phyloP scores from a whole-genome alignment of 441 rosid species.

The Populus hybrid region DNA sequence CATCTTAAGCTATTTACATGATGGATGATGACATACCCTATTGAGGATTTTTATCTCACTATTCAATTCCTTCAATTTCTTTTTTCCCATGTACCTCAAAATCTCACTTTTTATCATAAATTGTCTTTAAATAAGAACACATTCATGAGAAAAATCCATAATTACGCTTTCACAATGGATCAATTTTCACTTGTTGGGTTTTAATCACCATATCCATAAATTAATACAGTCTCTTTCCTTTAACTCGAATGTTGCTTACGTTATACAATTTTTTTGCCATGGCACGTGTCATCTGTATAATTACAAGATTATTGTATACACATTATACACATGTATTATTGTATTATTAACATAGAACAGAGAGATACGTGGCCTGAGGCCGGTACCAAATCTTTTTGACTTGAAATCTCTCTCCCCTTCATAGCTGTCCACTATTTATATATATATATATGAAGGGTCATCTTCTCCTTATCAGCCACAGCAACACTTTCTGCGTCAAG shows the following conservation, averaged over 20 bases:
- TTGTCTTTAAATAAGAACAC: not conserved
- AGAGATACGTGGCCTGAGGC: constrained; percentile 37
- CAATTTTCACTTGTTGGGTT: not conserved
- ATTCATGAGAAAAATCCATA: not conserved
- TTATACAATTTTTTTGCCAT: too few relatives aligned
- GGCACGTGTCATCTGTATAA: constrained; percentile 1
- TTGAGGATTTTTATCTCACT: too few relatives aligned
- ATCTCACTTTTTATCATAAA: too few relatives aligned
- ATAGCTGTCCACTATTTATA: too few relatives aligned
- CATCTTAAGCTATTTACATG: too few relatives aligned
- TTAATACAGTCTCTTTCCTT: not conserved
- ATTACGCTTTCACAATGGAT: not conserved
- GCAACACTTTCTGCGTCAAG: constrained; percentile 11
- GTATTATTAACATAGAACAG: not conserved
- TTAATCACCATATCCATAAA: not conserved
- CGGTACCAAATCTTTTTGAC: constrained; percentile 80
- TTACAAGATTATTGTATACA: not conserved
- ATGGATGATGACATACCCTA: too few relatives aligned
- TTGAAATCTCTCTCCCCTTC: constrained; percentile 23
- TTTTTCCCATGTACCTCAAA: too few relatives aligned
- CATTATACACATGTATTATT: not conserved
- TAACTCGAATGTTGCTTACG: not conserved
- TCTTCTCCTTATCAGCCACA: constrained; percentile 15
- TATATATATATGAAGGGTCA: constrained; percentile 16
- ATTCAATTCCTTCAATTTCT: too few relatives aligned